Conservation (phyloP, 2,329 filamentous ascomycete species). For the Mariannaea elegans region DNA sequence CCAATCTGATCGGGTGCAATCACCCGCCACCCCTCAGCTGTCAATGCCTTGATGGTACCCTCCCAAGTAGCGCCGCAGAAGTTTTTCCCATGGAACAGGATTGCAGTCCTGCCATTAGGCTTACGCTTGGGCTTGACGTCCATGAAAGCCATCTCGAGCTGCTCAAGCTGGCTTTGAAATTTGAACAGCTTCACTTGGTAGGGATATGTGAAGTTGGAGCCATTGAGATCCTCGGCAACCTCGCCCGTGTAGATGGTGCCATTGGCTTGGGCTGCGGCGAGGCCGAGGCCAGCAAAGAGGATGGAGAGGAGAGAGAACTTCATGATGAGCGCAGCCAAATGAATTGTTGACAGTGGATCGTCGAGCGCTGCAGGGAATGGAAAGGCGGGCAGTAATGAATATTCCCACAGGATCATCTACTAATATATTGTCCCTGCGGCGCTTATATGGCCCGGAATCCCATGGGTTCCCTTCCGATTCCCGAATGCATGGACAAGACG, state of each 20-base stretch:
- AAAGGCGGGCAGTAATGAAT: background rate
- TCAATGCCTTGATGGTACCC: conserved; percentile 54
- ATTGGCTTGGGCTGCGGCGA: conserved; percentile 38
- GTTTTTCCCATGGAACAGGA: conserved; percentile 65
- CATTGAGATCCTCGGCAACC: conserved; percentile 54
- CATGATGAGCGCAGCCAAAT: conserved; percentile 29
- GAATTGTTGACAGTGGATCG: background rate
- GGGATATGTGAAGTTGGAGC: conserved; percentile 62
- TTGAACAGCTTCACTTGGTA: conserved; percentile 59
- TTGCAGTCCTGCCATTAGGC: conserved; percentile 51
- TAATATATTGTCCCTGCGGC: background rate
- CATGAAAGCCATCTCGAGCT: conserved; percentile 66
- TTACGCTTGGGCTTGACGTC: conserved; percentile 52
- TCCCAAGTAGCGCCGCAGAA: conserved; percentile 65
- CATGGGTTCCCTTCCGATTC: background rate
- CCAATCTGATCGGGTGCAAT: conserved; percentile 64
- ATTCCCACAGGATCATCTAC: background rate
- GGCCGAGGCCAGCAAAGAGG: conserved; percentile 28
- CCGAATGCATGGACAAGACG: background rate
- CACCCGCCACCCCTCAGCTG: conserved; percentile 57
- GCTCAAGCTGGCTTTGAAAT: conserved; percentile 56
- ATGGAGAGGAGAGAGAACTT: conserved; percentile 34
- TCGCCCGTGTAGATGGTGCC: conserved; percentile 48
- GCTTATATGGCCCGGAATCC: background rate
- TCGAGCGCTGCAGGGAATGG: background rate